Conservation (phyloP, 139 green algal species). For the Chlamydomonas incerta region DNA sequence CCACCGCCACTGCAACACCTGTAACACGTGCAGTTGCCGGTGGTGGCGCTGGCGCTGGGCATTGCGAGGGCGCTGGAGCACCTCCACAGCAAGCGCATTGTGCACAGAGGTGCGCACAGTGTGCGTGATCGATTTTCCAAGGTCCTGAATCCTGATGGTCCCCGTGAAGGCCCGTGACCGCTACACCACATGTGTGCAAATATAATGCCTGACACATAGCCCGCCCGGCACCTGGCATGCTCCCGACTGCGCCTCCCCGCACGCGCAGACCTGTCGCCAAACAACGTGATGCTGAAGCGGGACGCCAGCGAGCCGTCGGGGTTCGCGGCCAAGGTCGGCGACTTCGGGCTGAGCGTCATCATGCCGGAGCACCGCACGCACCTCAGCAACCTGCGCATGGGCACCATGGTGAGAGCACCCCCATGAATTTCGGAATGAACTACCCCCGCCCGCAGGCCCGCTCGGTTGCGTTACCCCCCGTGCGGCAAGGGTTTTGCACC, state of each 20-base stretch:
- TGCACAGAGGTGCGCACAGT: constrained; percentile 59
- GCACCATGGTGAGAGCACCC: constrained; percentile 26
- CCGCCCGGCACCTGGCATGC: no score
- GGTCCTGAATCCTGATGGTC: no score
- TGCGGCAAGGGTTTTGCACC: no score
- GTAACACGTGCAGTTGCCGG: neutral
- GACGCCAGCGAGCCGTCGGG: neutral
- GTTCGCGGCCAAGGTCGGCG: constrained; percentile 8
- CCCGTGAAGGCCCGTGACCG: no score
- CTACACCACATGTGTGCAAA: no score
- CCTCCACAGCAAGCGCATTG: constrained; percentile 63
- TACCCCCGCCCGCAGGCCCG: no score
- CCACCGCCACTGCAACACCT: no score
- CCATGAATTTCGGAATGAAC: no score
- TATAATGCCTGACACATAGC: no score
- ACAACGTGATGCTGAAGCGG: constrained; percentile 53
- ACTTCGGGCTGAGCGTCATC: constrained; percentile 40
- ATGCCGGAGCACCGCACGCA: constrained; percentile 21
- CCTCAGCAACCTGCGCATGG: constrained; percentile 40
- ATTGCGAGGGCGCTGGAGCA: constrained; percentile 53
- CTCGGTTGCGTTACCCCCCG: no score
- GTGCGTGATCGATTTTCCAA: no score
- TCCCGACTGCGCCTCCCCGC: neutral
- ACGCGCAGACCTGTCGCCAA: constrained; percentile 10
- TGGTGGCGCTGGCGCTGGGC: constrained; percentile 29